These are phyloP conservation scores for Umbelopsis sp. DNA, from an alignment of 371 early-diverging fungal genomes.

Conservation along the genomic window DNA sequence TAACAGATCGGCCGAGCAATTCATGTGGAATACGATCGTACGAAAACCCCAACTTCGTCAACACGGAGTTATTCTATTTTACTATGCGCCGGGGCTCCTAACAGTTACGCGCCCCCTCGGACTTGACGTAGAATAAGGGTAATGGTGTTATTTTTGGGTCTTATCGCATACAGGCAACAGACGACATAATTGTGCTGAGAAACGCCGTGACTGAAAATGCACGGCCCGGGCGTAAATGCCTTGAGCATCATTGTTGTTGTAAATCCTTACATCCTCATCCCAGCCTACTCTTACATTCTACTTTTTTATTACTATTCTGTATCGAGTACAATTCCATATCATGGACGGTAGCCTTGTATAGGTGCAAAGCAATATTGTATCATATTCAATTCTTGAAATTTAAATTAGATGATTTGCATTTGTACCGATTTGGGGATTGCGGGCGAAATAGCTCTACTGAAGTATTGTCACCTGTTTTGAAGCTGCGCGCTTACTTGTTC, in stretches of 20 bases:
- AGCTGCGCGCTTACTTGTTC: too few relatives aligned
- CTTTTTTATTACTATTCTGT: too few relatives aligned
- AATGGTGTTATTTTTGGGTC: slow-evolving; percentile 3
- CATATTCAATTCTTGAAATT: too few relatives aligned
- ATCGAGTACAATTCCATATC: too few relatives aligned
- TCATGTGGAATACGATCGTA: background rate
- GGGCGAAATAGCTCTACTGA: too few relatives aligned
- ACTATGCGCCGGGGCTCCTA: background rate
- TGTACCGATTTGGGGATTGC: too few relatives aligned
- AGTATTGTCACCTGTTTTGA: too few relatives aligned
- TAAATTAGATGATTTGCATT: too few relatives aligned
- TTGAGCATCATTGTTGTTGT: background rate
- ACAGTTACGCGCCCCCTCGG: slow-evolving; percentile 18
- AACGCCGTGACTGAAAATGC: background rate
- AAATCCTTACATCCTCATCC: too few relatives aligned
- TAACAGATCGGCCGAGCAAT: background rate
- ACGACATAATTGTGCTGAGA: background rate
- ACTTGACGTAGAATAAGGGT: slow-evolving; percentile 5
- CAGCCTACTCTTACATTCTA: too few relatives aligned
- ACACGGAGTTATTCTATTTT: slow-evolving; percentile 1
- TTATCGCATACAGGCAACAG: background rate
- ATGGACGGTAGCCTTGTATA: too few relatives aligned
- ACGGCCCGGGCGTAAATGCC: background rate
- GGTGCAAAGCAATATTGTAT: too few relatives aligned
- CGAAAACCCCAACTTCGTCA: background rate